Conservation (phyloP, 2,329 filamentous ascomycete genomes). For the Didymella exigua region DNA sequence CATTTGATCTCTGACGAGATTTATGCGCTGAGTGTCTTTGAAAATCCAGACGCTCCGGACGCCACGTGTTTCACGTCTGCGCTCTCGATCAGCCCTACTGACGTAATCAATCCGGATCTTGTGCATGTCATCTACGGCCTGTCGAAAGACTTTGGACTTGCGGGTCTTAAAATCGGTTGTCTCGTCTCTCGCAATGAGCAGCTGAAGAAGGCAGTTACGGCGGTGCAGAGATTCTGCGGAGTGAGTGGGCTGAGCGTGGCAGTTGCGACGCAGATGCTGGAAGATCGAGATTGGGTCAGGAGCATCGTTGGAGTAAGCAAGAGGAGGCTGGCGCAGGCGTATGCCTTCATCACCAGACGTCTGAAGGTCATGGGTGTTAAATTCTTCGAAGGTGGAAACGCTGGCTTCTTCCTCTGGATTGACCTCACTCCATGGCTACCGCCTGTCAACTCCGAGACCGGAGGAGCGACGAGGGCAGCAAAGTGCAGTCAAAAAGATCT, state of each 20-base stretch:
- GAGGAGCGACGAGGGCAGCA: conserved; percentile 18
- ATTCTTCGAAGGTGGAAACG: conserved; percentile 58
- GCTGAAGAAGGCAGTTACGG: conserved; percentile 22
- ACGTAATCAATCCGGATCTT: conserved; percentile 55
- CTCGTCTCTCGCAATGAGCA: conserved; percentile 26
- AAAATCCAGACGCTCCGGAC: conserved; percentile 7
- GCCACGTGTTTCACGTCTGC: conserved; percentile 30
- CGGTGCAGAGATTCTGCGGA: conserved; percentile 46
- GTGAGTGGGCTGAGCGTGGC: conserved; percentile 24
- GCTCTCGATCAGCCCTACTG: conserved; percentile 29
- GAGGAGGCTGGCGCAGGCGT: background rate
- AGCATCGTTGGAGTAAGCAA: background rate
- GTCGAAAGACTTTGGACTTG: conserved; percentile 59
- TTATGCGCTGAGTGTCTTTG: conserved; percentile 60
- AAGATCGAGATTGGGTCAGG: conserved; percentile 30
- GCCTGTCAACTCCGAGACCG: background rate
- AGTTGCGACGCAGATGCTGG: conserved; percentile 27
- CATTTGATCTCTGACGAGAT: conserved; percentile 65
- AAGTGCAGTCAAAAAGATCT: background rate
- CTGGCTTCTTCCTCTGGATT: conserved; percentile 63
- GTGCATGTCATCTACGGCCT: conserved; percentile 60
- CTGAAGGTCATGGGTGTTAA: conserved; percentile 52
- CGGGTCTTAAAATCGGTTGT: conserved; percentile 49
- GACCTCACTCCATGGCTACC: conserved; percentile 48
- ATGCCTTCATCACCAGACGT: background rate